Evolutionary conservation across 768 basidiomycete species (phyloP).

Genomic region (Suillus fuscotomentosus): DNA sequence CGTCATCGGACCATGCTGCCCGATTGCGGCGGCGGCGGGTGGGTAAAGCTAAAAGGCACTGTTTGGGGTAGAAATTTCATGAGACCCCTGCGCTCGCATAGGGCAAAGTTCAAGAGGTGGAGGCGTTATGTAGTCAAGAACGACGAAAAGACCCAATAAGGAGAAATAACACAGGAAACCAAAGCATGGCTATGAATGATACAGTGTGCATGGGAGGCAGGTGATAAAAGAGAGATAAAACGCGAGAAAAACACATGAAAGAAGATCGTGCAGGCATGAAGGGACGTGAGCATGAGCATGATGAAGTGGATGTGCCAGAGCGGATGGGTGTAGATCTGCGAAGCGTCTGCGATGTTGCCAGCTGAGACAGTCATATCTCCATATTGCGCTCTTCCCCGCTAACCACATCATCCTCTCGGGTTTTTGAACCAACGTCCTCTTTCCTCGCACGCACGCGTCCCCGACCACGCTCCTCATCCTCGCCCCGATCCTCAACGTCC

Average conservation of each 20-base stretch:
- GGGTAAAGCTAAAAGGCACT: not conserved
- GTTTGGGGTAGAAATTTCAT: not conserved
- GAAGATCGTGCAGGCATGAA: not conserved
- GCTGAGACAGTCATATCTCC: conserved; percentile 1
- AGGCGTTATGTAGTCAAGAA: not conserved
- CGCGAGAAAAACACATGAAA: not conserved
- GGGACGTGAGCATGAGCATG: not conserved
- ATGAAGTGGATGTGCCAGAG: not conserved
- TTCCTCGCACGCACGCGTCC: not conserved
- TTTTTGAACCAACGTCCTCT: not conserved
- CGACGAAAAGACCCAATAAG: conserved; percentile 1
- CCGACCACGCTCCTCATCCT: not conserved
- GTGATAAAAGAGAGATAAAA: not conserved
- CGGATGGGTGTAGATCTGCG: not conserved
- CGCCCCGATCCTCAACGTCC: not conserved
- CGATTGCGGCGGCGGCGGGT: not conserved
- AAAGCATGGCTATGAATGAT: not conserved
- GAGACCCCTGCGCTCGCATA: not conserved
- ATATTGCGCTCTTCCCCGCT: not conserved
- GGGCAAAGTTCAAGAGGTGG: not conserved
- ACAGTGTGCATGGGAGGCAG: not conserved
- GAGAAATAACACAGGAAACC: conserved; percentile 6
- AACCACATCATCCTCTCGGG: not conserved
- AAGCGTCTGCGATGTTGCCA: not conserved
- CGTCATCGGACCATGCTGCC: not conserved